Evolutionary conservation across 768 basidiomycete species (phyloP).

Genomic region (Asterophora parasitica): DNA sequence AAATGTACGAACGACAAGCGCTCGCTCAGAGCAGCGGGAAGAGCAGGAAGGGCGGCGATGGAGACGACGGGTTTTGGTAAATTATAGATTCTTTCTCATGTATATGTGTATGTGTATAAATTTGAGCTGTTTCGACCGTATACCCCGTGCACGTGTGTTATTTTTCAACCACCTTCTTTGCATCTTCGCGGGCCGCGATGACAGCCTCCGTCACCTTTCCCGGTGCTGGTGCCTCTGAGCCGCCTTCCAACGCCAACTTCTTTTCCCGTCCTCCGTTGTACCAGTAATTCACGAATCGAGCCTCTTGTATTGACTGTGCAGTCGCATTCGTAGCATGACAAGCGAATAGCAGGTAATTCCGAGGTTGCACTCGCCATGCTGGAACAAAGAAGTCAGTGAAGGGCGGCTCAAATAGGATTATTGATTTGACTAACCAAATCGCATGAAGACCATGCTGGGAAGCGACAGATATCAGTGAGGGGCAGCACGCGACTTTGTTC

Average conservation of each 20-base stretch:
- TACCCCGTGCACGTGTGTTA: slow-evolving; percentile 11
- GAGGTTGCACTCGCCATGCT: slow-evolving; percentile 95
- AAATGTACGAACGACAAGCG: slow-evolving; percentile 90
- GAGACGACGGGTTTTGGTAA: slow-evolving; percentile 80
- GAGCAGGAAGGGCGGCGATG: slow-evolving; percentile 66
- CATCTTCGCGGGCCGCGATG: slow-evolving; percentile 38
- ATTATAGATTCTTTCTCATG: slow-evolving; percentile 3
- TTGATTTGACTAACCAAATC: slow-evolving; percentile 63
- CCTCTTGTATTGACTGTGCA: slow-evolving; percentile 80
- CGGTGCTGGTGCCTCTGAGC: slow-evolving; percentile 26
- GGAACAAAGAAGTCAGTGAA: slow-evolving; percentile 8
- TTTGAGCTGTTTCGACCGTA: slow-evolving; percentile 11
- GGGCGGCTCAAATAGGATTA: neutral
- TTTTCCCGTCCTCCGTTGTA: slow-evolving; percentile 82
- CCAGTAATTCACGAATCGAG: slow-evolving; percentile 89
- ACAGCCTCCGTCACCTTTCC: slow-evolving; percentile 48
- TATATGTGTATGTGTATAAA: slow-evolving; percentile 20
- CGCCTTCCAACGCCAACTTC: slow-evolving; percentile 40
- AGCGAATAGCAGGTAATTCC: slow-evolving; percentile 93
- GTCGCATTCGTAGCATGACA: slow-evolving; percentile 91
- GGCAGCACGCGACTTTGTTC: slow-evolving; percentile 4
- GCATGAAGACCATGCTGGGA: slow-evolving; percentile 80
- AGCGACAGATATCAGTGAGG: slow-evolving; percentile 7
- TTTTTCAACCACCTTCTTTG: slow-evolving; percentile 29
- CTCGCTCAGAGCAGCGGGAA: slow-evolving; percentile 70